Evolutionary conservation across 208 protist genomes (phyloP), one percentile per base, ranked within the genome.

Genomic region (Crithidia fasciculata): DNA sequence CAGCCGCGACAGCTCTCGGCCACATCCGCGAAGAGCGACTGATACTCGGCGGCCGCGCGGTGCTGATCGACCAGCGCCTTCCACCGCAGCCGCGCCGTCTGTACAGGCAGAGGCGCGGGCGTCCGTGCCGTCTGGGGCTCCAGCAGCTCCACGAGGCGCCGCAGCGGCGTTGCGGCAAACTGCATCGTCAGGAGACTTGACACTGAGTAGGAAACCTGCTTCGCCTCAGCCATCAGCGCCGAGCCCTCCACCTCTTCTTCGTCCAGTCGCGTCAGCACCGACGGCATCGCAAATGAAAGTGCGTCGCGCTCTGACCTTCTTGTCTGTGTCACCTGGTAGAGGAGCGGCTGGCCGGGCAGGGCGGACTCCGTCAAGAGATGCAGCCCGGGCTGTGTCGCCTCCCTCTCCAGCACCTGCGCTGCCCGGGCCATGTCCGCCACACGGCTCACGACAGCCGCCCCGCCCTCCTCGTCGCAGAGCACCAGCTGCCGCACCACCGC

Each of bases 291-390:
- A 67, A 57, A 58, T 13, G 76, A 55, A 16, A 54, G 28, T 4
- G 61, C 45, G 55, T 77, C 68, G 55, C 74, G 65, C 50, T 72
- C 65, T 18, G 73, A 65, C 61, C 71, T 80, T 28, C 76, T 50
- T 10, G 59, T 74, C 36, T 72, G 68, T 18, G 58, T 60, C 54
- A 74, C 74, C 37, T 72, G 13, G 67, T 83, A 94, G 0, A 80
- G 62, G 3, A 74, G n/a, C 52, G 87, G 60, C 12, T 63, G 28
- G 3, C 86, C 87, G 5, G 81, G 78, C 56, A 94, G 53, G 10
- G 63, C 57, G 57, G 88, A 83, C 69, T 80, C 63, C 44, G 65
- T 76, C 58, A 96, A 68, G 5, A 84, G 69, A 58, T 96, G 85
- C 41, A 96, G 67, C 13, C 92, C 92, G 12, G 89, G 69, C 43